Base-by-base conservation (phyloP, 1,139 yeast genomes). In the Entelexis sorbosivorans region DNA sequence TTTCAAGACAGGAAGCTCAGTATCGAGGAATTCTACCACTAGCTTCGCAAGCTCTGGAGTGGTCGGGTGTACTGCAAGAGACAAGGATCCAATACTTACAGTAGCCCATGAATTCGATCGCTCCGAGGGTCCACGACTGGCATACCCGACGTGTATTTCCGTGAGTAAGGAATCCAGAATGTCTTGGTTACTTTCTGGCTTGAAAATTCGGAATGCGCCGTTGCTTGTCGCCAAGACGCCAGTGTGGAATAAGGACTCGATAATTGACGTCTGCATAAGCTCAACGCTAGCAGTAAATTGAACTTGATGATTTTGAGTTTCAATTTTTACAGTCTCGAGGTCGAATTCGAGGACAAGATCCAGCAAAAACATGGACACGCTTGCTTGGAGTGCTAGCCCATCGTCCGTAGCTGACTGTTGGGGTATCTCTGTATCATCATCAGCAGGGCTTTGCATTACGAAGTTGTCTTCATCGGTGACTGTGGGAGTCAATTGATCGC, bases 231-330 rank as follows among this genome's bases (percentile, higher is more conserved):
- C 53, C 2, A 56, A 38, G 4, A 53, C 50, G 16, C 59, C 56
- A n/a, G 50, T 38, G 35, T 57, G 54, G 52, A 54, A 54, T 1
- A 54, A 31, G 1, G 57, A 48, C 1, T 44, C 50, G 1, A 49
- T 9, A 2, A 28, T 28, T 1, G 32, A 19, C 1, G 47, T 38
- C 13, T 48, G 36, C 52, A 53, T 50, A 14, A 47, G 38, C 35
- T 53, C 56, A 5, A 53, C 49, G 2, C 52, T 45, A 11, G 56
- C 46, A 6, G 59, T 44, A 17, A 52, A 51, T 32, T 57, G 60
- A 11, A 58, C 47, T 32, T 51, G 58, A 17, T 57, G 59, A 44
- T 50, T 56, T 31, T 59, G 61, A 1, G 58, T 47, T 45, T 59
- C 61, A 2, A 58, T 38, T 9, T 47, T 49, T n/a, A 59, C 11